A percentile compares a stretch with the other conserved stretches of the same genome.
Evolutionary conservation across 2,329 filamentous ascomycete genomes (phyloP).

Genomic region (Ceratocystis diversiconidia): DNA sequence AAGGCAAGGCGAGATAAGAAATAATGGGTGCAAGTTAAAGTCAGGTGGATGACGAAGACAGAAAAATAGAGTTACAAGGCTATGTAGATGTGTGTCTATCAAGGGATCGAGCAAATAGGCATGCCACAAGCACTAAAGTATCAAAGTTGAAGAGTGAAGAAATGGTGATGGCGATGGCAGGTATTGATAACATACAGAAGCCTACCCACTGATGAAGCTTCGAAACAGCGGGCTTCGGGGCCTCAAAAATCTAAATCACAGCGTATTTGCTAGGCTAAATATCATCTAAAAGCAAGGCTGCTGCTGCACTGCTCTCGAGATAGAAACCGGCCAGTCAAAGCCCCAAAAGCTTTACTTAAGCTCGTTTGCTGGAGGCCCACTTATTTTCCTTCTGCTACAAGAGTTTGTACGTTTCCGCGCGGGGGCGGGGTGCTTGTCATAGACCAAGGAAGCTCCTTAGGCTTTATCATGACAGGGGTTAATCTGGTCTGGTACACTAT

Average conservation of each 20-base stretch:
- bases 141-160: neutral
- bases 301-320: too few species aligned
- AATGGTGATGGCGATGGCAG: neutral
- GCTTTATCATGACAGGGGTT: too few species aligned
- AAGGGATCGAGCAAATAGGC: neutral
- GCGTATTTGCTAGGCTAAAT: neutral
- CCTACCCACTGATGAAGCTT: neutral
- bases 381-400: too few species aligned
- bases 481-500: too few species aligned
- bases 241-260: neutral
- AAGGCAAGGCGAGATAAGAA: neutral
- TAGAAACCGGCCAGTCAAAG: too few species aligned
- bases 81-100: too few species aligned
- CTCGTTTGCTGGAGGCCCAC: constrained; percentile 5
- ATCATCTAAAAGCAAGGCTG: neutral
- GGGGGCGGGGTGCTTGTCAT: too few species aligned
- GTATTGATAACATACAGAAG: neutral
- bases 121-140: neutral
- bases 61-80: neutral
- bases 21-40: neutral
- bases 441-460: too few species aligned
- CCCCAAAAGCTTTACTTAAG: too few species aligned
- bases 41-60: neutral
- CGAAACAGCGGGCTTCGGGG: neutral
- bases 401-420: too few species aligned